Evolutionary conservation across 192 early-diverging fungal species (phyloP).

Genomic region (Haplosporangium gracile): DNA sequence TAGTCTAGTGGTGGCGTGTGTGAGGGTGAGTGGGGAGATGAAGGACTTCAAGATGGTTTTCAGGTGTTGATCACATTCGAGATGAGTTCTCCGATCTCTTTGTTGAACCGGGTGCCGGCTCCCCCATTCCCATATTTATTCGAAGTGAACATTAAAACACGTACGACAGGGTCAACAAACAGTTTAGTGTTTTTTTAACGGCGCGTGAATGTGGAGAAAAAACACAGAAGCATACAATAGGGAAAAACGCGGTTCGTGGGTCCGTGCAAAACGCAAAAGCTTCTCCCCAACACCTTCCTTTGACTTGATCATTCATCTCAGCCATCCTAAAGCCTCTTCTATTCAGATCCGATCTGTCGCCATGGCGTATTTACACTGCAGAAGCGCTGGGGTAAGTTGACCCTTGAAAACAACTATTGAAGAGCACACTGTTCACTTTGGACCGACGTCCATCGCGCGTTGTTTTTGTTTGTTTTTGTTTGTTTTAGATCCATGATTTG

Average conservation of each 20-base stretch:
- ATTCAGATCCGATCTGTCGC: no score
- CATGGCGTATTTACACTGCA: no score
- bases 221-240: no score
- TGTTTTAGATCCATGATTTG: no score
- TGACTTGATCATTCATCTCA: no score
- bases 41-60: no score
- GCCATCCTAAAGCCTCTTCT: no score
- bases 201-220: neutral
- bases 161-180: neutral
- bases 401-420: neutral
- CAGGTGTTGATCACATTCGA: neutral
- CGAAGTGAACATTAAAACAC: neutral
- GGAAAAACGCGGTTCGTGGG: neutral
- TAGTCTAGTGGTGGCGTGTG: neutral
- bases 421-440: slow-evolving; percentile 2
- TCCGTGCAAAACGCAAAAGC: neutral
- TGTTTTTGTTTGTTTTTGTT: neutral
- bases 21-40: neutral
- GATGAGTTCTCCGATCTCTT: neutral
- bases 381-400: no score
- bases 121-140: neutral
- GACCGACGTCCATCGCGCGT: neutral
- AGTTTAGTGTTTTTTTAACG: neutral
- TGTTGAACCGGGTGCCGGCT: neutral
- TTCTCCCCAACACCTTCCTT: no score